phyloP scores from a whole-genome alignment of 1,139 yeast species.

The Debaryomyces nepalensis region DNA sequence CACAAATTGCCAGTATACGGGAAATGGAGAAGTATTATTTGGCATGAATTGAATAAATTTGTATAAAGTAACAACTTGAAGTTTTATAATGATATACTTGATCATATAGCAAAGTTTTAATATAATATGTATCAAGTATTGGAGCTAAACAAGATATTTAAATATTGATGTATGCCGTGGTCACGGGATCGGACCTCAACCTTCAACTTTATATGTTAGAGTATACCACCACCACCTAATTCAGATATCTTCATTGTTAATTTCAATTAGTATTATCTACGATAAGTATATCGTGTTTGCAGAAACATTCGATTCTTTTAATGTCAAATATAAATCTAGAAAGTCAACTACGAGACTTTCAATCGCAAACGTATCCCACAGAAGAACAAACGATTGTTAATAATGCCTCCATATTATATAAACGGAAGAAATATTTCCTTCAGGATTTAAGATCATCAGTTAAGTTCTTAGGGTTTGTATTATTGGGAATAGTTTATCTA shows the following conservation, averaged over 20 bases:
- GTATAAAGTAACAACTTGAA: no score
- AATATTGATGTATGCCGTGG: no score
- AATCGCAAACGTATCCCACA: slow-evolving; percentile 38
- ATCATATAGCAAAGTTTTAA: no score
- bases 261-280: no score
- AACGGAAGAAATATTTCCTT: slow-evolving; percentile 45
- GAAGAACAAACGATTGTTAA: slow-evolving; percentile 41
- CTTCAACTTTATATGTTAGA: no score
- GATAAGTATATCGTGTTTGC: not conserved
- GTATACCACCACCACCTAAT: no score
- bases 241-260: no score
- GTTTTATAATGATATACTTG: no score
- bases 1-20: slow-evolving; percentile 1
- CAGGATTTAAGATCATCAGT: slow-evolving; percentile 37
- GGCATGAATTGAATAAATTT: no score
- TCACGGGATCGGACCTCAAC: no score
- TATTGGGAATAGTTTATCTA: slow-evolving; percentile 38
- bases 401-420: slow-evolving; percentile 42
- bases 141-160: no score
- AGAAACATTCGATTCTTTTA: not conserved
- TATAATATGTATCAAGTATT: no score
- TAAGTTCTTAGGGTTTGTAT: slow-evolving; percentile 34
- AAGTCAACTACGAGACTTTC: slow-evolving; percentile 33
- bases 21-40: not conserved
- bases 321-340: slow-evolving; percentile 22